These are phyloP conservation scores for Rhizopus sp. DNA, from an alignment of 371 early-diverging fungal species.

Conservation along the genomic window DNA sequence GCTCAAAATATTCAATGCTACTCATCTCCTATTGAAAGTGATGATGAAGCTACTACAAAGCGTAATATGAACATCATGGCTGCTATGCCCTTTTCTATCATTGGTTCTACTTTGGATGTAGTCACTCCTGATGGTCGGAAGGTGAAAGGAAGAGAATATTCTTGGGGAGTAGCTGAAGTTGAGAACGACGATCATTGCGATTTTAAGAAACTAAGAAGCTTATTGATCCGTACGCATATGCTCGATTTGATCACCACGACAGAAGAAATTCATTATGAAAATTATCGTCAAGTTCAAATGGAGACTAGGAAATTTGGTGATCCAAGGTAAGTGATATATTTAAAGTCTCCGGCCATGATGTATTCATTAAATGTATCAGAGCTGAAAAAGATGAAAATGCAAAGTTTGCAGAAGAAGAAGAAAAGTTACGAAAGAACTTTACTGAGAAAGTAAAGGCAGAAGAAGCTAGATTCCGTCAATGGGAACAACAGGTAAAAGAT, in stretches of 20 bases:
- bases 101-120: constrained; percentile 89
- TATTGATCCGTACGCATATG: constrained; percentile 95
- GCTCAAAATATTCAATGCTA: constrained; percentile 80
- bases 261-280: constrained; percentile 91
- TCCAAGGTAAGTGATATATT: constrained; percentile 52
- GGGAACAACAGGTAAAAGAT: constrained; percentile 88
- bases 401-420: constrained; percentile 92
- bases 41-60: constrained; percentile 80
- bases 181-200: constrained; percentile 92
- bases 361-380: constrained; percentile 8
- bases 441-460: constrained; percentile 94
- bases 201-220: constrained; percentile 90
- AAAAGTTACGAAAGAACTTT: constrained; percentile 86
- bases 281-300: constrained; percentile 82
- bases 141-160: constrained; percentile 89
- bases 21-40: constrained; percentile 79
- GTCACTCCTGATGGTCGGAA: constrained; percentile 69
- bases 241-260: constrained; percentile 88
- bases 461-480: constrained; percentile 94
- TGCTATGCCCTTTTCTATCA: constrained; percentile 94
- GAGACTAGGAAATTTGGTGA: constrained; percentile 81
- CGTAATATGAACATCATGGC: constrained; percentile 84
- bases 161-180: constrained; percentile 94
- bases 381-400: constrained; percentile 74
- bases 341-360: not conserved